Evolutionary conservation across 2,329 filamentous ascomycete genomes (phyloP).

Genomic region (Pyricularia sp.): DNA sequence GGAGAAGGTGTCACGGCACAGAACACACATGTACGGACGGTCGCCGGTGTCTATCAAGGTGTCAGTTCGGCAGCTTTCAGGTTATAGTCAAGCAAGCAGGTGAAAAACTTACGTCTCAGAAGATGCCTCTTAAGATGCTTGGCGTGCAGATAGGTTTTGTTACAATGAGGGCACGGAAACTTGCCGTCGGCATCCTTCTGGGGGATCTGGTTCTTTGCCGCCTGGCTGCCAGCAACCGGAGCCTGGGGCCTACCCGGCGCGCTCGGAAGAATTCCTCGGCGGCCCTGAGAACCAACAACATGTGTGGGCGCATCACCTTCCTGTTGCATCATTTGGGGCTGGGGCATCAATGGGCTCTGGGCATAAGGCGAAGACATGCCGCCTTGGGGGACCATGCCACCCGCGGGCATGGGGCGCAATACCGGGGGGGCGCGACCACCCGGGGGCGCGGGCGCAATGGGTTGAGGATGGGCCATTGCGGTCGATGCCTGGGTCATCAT

Average conservation of each 20-base stretch:
- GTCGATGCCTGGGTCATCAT: conserved; percentile 61
- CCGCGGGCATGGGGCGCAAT: conserved; percentile 62
- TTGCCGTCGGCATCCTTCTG: conserved; percentile 96
- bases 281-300: conserved; percentile 89
- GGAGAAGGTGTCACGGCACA: conserved; percentile 97
- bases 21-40: conserved; percentile 93
- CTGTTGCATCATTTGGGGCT: conserved; percentile 42
- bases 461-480: conserved; percentile 62
- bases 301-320: conserved; percentile 67
- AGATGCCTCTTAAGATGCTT: conserved; percentile 97
- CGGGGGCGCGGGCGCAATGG: conserved; percentile 63
- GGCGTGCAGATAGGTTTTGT: conserved; percentile 93
- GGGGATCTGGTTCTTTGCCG: conserved; percentile 74
- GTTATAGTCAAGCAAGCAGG: not conserved
- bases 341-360: conserved; percentile 45
- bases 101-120: conserved; percentile 70
- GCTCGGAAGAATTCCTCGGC: conserved; percentile 83
- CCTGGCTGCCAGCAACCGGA: conserved; percentile 56
- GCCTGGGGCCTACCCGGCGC: conserved; percentile 79
- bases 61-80: not conserved
- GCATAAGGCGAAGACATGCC: conserved; percentile 52
- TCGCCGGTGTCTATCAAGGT: conserved; percentile 76
- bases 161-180: conserved; percentile 96
- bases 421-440: conserved; percentile 48
- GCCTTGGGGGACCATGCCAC: conserved; percentile 50